A percentile compares a stretch with the other conserved stretches of the same genome.
phyloP scores from a whole-genome alignment of 208 protist species.

The Angomonas desouzai region DNA sequence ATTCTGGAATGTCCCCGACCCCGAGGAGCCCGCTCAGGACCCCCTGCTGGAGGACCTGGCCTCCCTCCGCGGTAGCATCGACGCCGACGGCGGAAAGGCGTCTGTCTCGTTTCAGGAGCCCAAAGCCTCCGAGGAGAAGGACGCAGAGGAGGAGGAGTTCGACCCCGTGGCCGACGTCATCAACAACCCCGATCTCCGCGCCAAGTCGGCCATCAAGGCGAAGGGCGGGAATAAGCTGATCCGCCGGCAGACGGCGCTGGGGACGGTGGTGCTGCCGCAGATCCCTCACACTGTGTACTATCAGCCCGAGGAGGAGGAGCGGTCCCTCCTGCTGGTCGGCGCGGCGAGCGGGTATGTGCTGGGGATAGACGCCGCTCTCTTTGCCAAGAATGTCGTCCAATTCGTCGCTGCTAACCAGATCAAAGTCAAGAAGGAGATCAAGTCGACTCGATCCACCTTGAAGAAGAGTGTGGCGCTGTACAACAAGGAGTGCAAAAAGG shows the following conservation, averaged over 20 bases:
- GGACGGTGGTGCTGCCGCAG: conserved; percentile 59
- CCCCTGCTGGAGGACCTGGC: conserved; percentile 18
- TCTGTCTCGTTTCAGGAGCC: conserved; percentile 52
- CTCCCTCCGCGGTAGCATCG: not conserved
- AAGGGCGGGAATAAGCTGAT: conserved; percentile 33
- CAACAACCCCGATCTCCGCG: conserved; percentile 5
- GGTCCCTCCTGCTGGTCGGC: conserved; percentile 44
- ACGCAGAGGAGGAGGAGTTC: conserved; percentile 15
- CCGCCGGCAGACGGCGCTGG: conserved; percentile 32
- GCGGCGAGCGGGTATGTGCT: conserved; percentile 57
- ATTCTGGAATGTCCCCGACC: conserved; percentile 69
- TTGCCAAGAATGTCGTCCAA: conserved; percentile 43
- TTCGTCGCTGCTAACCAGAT: conserved; percentile 42
- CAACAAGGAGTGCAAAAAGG: conserved; percentile 29
- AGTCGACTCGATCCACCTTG: conserved; percentile 38
- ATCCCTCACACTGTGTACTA: conserved; percentile 29
- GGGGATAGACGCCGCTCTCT: conserved; percentile 39
- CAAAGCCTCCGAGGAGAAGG: not conserved
- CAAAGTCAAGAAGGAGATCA: conserved; percentile 34
- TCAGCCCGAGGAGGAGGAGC: conserved; percentile 13
- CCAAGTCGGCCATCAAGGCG: conserved; percentile 61
- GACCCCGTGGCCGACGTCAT: not conserved
- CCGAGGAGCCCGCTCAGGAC: conserved; percentile 39
- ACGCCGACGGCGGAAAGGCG: conserved; percentile 19
- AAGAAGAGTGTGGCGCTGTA: conserved; percentile 28